Evolutionary conservation across 345 rosid genomes (phyloP), one percentile per base, ranked within the genome.

Genomic region (Pugionium dolabratum): DNA sequence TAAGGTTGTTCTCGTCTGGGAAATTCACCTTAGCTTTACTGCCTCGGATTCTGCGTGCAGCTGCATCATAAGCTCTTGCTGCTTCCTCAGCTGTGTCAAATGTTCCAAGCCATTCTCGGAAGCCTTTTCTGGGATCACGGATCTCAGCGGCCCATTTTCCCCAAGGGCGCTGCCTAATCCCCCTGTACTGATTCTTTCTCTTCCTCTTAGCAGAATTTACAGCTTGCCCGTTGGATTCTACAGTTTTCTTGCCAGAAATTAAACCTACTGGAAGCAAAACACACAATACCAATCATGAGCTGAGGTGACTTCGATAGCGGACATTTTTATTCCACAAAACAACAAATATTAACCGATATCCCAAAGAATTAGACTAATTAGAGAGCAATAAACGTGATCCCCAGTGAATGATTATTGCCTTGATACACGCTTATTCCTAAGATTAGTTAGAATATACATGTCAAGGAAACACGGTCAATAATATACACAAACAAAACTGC

Each of bases 131-230:
- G 1, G 98, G 98, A 63, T 93, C 98, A 73, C 98, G 96, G 63
- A 90, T 93, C 84, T 93, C 98, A 65, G 98, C 98, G 11, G 98
- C 98, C 98, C 98, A 93, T 77, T 90, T 93, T 0, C 98, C 98
- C 98, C 97, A 93, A 18, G 98, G 97, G 0, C 98, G 98, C 78
- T 90, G 98, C 74, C 98, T 75, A 32, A 93, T 90, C 46, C 98
- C 98, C 9, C 98, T 76, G 44, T 82, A 93, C 70, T 83, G 96
- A 69, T 86, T 93, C 87, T 93, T 93, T 66, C 98, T 87, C 90
- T 88, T 90, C 67, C 91, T 85, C 76, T 80, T 88, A 2, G 81
- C 75, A 29, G 86, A 81, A 48, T 79, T 87, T 81, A 89, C 96
- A 40, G 87, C 86, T 75, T 78, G 85, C 30, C 82, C 85, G 52